Evolutionary conservation across 2,329 filamentous ascomycete genomes (phyloP).

Genomic region (Stemphylium lycopersici): DNA sequence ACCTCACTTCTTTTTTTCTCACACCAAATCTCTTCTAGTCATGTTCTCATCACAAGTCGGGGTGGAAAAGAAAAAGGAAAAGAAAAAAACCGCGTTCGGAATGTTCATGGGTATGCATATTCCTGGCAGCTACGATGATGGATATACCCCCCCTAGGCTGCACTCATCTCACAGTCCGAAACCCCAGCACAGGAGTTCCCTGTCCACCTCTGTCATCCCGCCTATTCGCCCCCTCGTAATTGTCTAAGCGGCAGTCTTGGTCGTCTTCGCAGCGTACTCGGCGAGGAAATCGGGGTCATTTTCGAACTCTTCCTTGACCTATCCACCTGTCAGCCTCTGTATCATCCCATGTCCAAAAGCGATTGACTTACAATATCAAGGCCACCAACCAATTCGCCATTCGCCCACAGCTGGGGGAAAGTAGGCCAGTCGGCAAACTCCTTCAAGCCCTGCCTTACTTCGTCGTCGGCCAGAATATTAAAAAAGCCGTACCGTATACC

Average conservation of each 20-base stretch:
- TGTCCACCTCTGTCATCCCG: not conserved
- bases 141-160: no score
- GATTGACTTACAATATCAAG: conserved; percentile 83
- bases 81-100: no score
- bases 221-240: not conserved
- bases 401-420: conserved; percentile 92
- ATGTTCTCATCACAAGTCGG: no score
- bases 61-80: no score
- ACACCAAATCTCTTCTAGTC: no score
- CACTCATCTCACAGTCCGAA: no score
- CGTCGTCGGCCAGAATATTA: conserved; percentile 97
- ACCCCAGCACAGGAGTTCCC: no score
- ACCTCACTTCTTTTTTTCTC: no score
- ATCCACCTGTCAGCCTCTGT: conserved; percentile 28
- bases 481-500: conserved; percentile 98
- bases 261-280: conserved; percentile 63
- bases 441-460: conserved; percentile 94
- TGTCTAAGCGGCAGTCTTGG: conserved; percentile 7
- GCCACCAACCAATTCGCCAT: conserved; percentile 88
- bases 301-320: conserved; percentile 94
- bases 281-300: conserved; percentile 83
- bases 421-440: conserved; percentile 99
- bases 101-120: no score
- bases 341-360: not conserved
- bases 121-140: no score